phyloP scores from a whole-genome alignment of 495 filamentous ascomycete species.

The Hypoxylon crocopeplum region DNA sequence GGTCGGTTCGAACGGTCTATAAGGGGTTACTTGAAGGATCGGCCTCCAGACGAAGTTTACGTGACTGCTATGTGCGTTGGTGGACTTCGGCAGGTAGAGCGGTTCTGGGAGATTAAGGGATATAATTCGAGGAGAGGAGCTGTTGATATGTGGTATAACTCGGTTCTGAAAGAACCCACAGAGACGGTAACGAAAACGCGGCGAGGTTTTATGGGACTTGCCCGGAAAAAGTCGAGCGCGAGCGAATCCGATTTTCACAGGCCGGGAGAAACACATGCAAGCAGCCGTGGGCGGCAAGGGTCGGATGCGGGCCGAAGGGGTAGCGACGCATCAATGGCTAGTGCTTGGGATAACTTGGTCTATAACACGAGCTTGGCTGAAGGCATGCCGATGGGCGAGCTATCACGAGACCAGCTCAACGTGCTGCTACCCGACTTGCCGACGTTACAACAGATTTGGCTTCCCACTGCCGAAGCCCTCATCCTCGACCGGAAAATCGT shows the following conservation, averaged over 20 bases:
- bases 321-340: constrained; percentile 43
- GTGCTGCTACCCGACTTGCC: constrained; percentile 57
- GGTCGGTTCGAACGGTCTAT: constrained; percentile 61
- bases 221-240: constrained; percentile 56
- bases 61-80: constrained; percentile 60
- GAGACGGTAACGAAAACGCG: constrained; percentile 53
- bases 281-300: constrained; percentile 36
- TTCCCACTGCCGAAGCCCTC: constrained; percentile 59
- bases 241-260: constrained; percentile 25
- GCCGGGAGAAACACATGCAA: constrained; percentile 16
- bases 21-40: constrained; percentile 63
- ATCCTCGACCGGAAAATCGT: constrained; percentile 63
- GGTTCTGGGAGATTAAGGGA: constrained; percentile 65
- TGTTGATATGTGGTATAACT: constrained; percentile 61
- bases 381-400: constrained; percentile 60
- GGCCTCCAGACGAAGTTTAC: constrained; percentile 62
- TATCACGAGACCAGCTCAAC: constrained; percentile 54
- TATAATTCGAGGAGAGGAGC: constrained; percentile 60
- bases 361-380: constrained; percentile 59
- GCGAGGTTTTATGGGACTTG: constrained; percentile 53
- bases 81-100: constrained; percentile 60
- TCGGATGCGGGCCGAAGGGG: constrained; percentile 38
- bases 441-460: constrained; percentile 57
- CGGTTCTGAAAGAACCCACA: constrained; percentile 49
- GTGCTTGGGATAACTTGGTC: constrained; percentile 50